Evolutionary conservation across 805 yeast genomes (phyloP).

Genomic region (Cyberlindnera maclurae): DNA sequence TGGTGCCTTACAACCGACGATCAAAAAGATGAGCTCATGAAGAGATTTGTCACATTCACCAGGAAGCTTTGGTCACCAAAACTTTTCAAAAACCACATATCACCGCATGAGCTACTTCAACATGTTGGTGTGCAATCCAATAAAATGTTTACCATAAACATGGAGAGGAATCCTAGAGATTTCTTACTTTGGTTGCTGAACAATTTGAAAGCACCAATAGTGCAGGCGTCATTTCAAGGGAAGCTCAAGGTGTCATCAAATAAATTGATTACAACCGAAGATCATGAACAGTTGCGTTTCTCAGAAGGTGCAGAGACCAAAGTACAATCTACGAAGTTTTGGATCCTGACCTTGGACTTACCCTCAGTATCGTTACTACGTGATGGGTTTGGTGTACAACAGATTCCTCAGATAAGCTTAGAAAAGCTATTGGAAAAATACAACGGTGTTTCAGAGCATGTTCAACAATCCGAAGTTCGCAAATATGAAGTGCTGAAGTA

Average conservation of each 20-base stretch:
- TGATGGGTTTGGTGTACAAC: constrained; percentile 36
- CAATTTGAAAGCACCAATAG: constrained; percentile 25
- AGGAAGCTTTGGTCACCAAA: constrained; percentile 60
- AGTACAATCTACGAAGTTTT: constrained; percentile 29
- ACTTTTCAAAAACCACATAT: constrained; percentile 53
- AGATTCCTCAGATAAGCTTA: constrained; percentile 47
- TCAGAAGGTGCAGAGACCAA: constrained; percentile 9
- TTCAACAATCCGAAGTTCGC: constrained; percentile 27
- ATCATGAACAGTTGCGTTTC: no score
- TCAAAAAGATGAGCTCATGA: constrained; percentile 28
- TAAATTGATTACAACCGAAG: not conserved
- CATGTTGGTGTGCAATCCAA: constrained; percentile 37
- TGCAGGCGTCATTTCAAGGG: constrained; percentile 46
- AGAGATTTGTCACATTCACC: constrained; percentile 37
- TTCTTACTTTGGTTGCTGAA: constrained; percentile 58
- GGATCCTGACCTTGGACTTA: constrained; percentile 51
- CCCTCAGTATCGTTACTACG: constrained; percentile 54
- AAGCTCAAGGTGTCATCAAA: constrained; percentile 26
- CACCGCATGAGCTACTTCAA: constrained; percentile 61
- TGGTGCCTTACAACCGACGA: constrained; percentile 29
- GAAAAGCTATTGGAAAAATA: constrained; percentile 37
- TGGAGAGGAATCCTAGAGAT: constrained; percentile 44
- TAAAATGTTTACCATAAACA: constrained; percentile 32
- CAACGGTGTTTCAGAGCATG: constrained; percentile 27
- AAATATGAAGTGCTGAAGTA: constrained; percentile 32